phyloP scores from a whole-genome alignment of 306 rosid species.

The Vigna radiata region DNA sequence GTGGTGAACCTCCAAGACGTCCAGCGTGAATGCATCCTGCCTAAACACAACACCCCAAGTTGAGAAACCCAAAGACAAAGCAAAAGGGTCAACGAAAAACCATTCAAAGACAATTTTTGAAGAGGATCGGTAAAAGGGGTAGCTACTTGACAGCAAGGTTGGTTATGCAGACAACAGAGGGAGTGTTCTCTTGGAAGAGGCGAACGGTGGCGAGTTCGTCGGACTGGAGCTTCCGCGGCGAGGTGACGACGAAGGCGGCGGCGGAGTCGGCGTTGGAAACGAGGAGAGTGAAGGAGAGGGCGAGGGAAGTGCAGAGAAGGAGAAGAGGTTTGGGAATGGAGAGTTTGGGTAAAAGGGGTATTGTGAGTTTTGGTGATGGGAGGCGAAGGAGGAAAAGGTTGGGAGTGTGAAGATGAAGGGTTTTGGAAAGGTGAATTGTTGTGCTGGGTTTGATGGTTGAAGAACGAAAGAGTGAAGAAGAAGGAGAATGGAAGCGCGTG shows the following conservation, averaged over 20 bases:
- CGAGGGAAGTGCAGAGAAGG: slow-evolving; percentile 71
- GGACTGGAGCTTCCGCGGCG: slow-evolving; percentile 77
- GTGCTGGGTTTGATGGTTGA: slow-evolving; percentile 48
- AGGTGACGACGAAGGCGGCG: slow-evolving; percentile 76
- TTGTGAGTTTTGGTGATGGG: not conserved
- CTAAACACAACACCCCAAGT: slow-evolving; percentile 55
- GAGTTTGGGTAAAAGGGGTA: slow-evolving; percentile 40
- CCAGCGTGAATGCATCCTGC: slow-evolving; percentile 97
- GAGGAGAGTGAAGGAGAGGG: slow-evolving; percentile 71
- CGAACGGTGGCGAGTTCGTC: slow-evolving; percentile 98
- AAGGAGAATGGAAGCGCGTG: slow-evolving; percentile 54
- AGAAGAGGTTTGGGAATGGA: slow-evolving; percentile 51
- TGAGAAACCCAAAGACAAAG: slow-evolving; percentile 19
- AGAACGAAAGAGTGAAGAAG: slow-evolving; percentile 51
- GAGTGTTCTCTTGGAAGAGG: slow-evolving; percentile 90
- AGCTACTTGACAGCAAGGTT: slow-evolving; percentile 81
- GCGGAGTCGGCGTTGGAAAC: slow-evolving; percentile 73
- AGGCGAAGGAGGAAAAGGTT: slow-evolving; percentile 49
- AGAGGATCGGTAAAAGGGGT: not conserved
- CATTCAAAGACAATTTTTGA: not conserved
- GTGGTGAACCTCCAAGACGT: slow-evolving; percentile 95
- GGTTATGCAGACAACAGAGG: slow-evolving; percentile 93
- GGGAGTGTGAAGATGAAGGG: slow-evolving; percentile 51
- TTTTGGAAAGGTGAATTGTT: slow-evolving; percentile 44
- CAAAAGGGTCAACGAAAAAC: not conserved